A percentile compares a stretch with the other conserved stretches of the same genome.
These are phyloP conservation scores for Eucalyptus curtisii DNA, from an alignment of 345 rosid genomes.

Conservation along the genomic window DNA sequence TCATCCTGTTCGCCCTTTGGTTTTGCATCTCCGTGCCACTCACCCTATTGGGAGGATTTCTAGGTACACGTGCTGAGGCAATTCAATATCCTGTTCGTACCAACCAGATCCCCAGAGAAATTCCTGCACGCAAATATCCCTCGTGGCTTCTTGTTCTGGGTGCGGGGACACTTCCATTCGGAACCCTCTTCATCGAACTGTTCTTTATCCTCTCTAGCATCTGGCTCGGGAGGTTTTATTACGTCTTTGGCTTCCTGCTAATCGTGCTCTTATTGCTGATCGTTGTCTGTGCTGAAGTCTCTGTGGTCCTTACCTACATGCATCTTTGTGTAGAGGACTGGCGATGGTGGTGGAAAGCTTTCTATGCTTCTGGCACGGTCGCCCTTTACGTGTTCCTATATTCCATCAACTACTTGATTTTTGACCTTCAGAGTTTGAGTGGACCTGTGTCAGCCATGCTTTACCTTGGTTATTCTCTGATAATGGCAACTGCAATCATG, in stretches of 20 bases:
- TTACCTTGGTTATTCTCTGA: constrained; percentile 30
- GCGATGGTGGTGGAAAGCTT: constrained; percentile 51
- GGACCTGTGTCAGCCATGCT: constrained; percentile 35
- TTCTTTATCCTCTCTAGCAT: constrained; percentile 40
- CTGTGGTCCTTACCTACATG: constrained; percentile 38
- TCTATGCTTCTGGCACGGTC: constrained; percentile 37
- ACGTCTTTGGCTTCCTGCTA: constrained; percentile 34
- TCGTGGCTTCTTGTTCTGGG: constrained; percentile 43
- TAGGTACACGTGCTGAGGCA: constrained; percentile 24
- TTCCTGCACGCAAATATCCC: constrained; percentile 33
- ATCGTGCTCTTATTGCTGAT: constrained; percentile 21
- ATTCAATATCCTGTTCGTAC: constrained; percentile 27
- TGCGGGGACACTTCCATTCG: constrained; percentile 37
- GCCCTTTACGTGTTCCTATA: constrained; percentile 26
- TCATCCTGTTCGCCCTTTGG: constrained; percentile 27
- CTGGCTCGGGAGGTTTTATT: constrained; percentile 37
- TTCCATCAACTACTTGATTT: constrained; percentile 34
- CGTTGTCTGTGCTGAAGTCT: constrained; percentile 35
- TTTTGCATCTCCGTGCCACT: constrained; percentile 38
- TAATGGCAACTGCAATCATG: constrained; percentile 38
- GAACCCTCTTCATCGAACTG: constrained; percentile 34
- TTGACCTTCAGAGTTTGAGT: constrained; percentile 31
- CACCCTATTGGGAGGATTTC: constrained; percentile 31
- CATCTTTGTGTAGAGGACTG: constrained; percentile 42
- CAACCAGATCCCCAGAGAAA: constrained; percentile 37